phyloP scores from a whole-genome alignment of 352 stramenopile species.

The Phytopythium sindhum region DNA sequence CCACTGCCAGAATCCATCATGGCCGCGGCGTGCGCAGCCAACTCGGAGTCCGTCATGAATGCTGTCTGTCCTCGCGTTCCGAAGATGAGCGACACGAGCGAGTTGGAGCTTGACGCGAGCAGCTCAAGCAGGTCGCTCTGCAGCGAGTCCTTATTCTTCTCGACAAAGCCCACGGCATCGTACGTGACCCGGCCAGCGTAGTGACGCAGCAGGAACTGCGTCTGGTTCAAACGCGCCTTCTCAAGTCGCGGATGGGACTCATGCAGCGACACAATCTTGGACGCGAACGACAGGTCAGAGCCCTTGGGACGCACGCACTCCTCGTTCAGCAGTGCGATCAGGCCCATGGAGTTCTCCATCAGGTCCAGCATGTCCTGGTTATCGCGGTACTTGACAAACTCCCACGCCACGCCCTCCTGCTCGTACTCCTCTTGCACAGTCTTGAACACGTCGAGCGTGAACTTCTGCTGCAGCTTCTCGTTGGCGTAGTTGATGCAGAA shows the following conservation, averaged over 20 bases:
- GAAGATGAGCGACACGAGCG: conserved; percentile 71
- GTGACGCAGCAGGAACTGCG: conserved; percentile 79
- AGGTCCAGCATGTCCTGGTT: conserved; percentile 91
- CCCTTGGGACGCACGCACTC: conserved; percentile 89
- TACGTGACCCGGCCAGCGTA: conserved; percentile 84
- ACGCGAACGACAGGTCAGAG: conserved; percentile 82
- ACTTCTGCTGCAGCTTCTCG: conserved; percentile 93
- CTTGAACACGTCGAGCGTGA: conserved; percentile 86
- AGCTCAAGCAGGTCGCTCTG: conserved; percentile 76
- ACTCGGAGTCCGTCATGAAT: conserved; percentile 60
- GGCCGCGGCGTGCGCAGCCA: conserved; percentile 45
- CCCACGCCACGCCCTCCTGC: conserved; percentile 67
- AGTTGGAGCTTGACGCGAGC: conserved; percentile 64
- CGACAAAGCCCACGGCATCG: conserved; percentile 76
- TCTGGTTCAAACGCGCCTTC: conserved; percentile 67
- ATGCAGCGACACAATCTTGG: conserved; percentile 84
- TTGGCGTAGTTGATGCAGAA: conserved; percentile 97
- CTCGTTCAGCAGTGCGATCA: conserved; percentile 90
- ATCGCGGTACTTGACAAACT: conserved; percentile 84
- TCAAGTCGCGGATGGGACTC: conserved; percentile 77
- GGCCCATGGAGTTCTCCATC: conserved; percentile 86
- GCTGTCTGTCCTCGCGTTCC: conserved; percentile 42
- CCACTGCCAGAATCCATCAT: conserved; percentile 32
- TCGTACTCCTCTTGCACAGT: conserved; percentile 84
- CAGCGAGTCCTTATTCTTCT: conserved; percentile 88